Evolutionary conservation across 352 stramenopile species (phyloP), one percentile per base, ranked within the genome.

Genomic region (Peronospora tabacina): DNA sequence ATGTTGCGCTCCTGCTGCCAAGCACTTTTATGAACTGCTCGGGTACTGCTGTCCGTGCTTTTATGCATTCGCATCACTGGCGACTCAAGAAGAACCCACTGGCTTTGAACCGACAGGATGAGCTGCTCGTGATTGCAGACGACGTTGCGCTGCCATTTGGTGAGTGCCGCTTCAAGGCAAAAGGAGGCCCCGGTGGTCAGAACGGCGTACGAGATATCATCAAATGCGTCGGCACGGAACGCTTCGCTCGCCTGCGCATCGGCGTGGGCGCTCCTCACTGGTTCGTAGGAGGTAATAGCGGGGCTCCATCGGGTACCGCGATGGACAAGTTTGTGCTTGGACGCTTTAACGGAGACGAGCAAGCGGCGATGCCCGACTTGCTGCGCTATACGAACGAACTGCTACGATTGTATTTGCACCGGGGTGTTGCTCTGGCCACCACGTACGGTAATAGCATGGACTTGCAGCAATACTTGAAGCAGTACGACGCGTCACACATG

Each of bases 21-120:
- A 76, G 66, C 7, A 94, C 83, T 7, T 94, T 80, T 58, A 94
- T 94, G 83, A 94, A 94, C 58, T 81, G 80, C 44, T 90, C 78
- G 7, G 82, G 82, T 13, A 76, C 70, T 26, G 73, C 80, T 0
- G 82, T 93, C 16, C 66, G 78, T 37, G 73, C 72, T 10, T 91
- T 90, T 41, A 87, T 93, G 76, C 70, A 88, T 49, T 62, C 62
- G 15, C 78, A 93, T 39, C 75, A 68, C 16, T 94, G 82, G 76
- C 74, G 80, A 17, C 66, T 94, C 16, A 94, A 94, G 66, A 85
- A 84, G 58, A 94, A 91, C 33, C 58, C 80, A 38, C 66, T 91
- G 37, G 52, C 75, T 7, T 52, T 91, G 28, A 90, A 87, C 52
- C 77, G 77, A 39, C 78, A 91, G 44, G 82, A 94, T 45, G 82